These are phyloP conservation scores for Puccinia hordei DNA, from an alignment of 1,284 basidiomycete species.

Conservation along the genomic window DNA sequence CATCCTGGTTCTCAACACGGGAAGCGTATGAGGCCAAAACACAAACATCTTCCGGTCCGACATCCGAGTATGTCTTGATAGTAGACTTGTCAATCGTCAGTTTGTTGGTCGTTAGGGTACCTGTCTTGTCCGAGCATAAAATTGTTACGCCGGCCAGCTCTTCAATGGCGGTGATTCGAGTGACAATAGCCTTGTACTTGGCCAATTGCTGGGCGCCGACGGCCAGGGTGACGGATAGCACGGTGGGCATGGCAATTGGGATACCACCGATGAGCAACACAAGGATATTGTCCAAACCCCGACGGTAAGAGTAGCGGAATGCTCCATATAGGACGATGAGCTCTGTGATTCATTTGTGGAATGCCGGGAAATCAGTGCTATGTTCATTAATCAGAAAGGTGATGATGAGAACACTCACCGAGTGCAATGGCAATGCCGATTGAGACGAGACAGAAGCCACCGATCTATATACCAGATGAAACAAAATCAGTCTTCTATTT, in stretches of 20 bases:
- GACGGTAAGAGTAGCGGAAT: conserved; percentile 84
- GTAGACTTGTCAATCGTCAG: conserved; percentile 93
- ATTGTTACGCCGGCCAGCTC: conserved; percentile 96
- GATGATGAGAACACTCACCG: conserved; percentile 17
- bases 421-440: conserved; percentile 63
- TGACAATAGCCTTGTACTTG: conserved; percentile 97
- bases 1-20: conserved; percentile 97
- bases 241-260: conserved; percentile 95
- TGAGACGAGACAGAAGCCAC: conserved; percentile 88
- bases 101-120: conserved; percentile 97
- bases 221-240: conserved; percentile 91
- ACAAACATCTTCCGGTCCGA: conserved; percentile 85
- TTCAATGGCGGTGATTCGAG: conserved; percentile 96
- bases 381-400: conserved; percentile 57
- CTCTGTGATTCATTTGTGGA: no score
- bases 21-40: conserved; percentile 92
- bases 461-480: conserved; percentile 95
- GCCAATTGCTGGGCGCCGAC: conserved; percentile 97
- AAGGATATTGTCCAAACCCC: conserved; percentile 92
- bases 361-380: conserved; percentile 69
- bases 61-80: conserved; percentile 86
- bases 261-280: conserved; percentile 98
- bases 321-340: conserved; percentile 84
- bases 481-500: conserved; percentile 63
- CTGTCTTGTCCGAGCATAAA: conserved; percentile 95